A percentile compares a stretch with the other conserved stretches of the same genome.
These are phyloP conservation scores for Dalechampia spathulata DNA, from an alignment of 441 rosid species.

Conservation along the genomic window DNA sequence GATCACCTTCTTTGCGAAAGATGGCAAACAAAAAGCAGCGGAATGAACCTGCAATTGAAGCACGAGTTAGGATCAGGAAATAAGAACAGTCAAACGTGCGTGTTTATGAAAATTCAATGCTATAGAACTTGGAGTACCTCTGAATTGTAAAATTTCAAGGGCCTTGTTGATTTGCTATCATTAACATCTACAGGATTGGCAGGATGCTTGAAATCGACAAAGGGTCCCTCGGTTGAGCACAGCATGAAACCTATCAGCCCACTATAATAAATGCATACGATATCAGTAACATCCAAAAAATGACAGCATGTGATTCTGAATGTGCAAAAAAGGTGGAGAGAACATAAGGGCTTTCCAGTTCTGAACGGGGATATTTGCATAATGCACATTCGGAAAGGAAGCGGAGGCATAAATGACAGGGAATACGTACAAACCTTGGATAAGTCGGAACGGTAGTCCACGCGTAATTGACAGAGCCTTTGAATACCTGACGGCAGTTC, in stretches of 20 bases:
- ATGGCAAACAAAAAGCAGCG: constrained; percentile 91
- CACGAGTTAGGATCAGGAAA: neutral
- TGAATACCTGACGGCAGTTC: constrained; percentile 76
- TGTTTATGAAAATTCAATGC: neutral
- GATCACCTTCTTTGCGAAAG: constrained; percentile 84
- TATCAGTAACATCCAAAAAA: neutral
- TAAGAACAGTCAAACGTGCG: too few species aligned
- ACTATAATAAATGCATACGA: constrained; percentile 27
- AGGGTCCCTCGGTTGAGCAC: constrained; percentile 85
- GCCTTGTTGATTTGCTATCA: constrained; percentile 37
- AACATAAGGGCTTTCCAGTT: neutral
- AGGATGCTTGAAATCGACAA: constrained; percentile 87
- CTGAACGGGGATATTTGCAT: neutral
- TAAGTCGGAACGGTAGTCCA: constrained; percentile 97
- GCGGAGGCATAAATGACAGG: constrained; percentile 7
- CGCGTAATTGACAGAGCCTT: constrained; percentile 88
- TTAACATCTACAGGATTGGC: constrained; percentile 51
- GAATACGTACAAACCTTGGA: too few species aligned
- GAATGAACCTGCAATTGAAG: constrained; percentile 58
- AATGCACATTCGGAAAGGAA: too few species aligned
- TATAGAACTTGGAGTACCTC: constrained; percentile 36
- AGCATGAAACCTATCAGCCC: constrained; percentile 97
- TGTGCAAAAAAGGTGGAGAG: too few species aligned
- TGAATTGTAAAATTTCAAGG: constrained; percentile 72
- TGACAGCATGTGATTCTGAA: neutral